Conservation (phyloP, 306 rosid species). For the Psophocarpus tetragonolobus region DNA sequence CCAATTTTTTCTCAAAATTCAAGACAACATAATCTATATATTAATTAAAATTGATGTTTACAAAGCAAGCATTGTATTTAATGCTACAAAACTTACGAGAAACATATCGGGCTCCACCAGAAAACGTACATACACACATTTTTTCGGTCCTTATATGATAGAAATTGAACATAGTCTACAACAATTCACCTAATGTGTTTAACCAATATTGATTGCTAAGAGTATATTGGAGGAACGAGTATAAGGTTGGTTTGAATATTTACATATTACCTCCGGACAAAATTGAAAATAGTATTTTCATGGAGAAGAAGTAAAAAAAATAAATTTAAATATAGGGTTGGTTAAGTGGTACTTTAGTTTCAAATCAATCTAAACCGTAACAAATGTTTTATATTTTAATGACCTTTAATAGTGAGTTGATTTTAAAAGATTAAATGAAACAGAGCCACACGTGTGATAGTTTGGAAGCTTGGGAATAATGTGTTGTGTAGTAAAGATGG, state of each 20-base stretch:
- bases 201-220: too few relatives aligned
- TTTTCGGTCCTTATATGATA: too few relatives aligned
- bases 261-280: neutral
- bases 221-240: neutral
- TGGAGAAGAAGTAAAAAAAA: neutral
- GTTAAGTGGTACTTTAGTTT: neutral
- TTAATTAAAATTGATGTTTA: too few relatives aligned
- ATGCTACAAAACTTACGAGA: neutral
- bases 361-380: neutral
- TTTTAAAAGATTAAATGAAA: neutral
- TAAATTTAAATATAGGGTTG: neutral
- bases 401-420: too few relatives aligned
- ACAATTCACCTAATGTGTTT: too few relatives aligned
- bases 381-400: too few relatives aligned
- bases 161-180: too few relatives aligned
- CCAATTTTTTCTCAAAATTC: too few relatives aligned
- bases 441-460: neutral
- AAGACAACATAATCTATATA: too few relatives aligned
- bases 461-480: neutral
- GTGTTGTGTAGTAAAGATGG: neutral
- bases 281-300: neutral
- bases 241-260: neutral
- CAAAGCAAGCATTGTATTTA: neutral
- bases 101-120: neutral
- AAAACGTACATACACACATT: neutral